phyloP scores from a whole-genome alignment of 208 protist species.

The Tritrichomonas musculus region DNA sequence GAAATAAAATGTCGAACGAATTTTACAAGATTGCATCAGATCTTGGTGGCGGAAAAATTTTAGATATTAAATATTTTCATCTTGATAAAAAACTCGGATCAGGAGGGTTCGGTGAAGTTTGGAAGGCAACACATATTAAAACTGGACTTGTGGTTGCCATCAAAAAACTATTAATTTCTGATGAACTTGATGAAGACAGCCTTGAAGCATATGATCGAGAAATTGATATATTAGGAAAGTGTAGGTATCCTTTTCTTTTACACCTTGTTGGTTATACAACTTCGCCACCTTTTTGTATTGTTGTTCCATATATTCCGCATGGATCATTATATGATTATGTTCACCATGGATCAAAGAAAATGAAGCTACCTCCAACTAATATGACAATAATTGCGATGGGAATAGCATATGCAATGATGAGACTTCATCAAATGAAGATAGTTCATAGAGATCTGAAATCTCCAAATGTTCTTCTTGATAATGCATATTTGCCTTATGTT shows the following conservation, averaged over 20 bases:
- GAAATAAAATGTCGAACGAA: too few species aligned
- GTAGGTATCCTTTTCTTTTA: not conserved
- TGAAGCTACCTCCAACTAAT: not conserved
- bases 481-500: not conserved
- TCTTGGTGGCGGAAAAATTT: too few species aligned
- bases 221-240: not conserved
- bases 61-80: not conserved
- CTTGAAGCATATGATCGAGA: not conserved
- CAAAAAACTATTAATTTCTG: not conserved
- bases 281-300: not conserved
- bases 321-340: not conserved
- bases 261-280: not conserved
- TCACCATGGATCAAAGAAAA: not conserved
- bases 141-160: not conserved
- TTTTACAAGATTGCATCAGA: too few species aligned
- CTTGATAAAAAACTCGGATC: not conserved
- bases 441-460: constrained; percentile 3
- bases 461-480: not conserved
- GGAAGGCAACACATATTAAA: not conserved
- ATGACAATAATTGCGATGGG: not conserved
- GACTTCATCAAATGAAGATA: not conserved
- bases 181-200: not conserved
- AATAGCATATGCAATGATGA: not conserved
- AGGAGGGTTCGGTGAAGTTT: not conserved
- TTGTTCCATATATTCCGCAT: not conserved